A percentile compares a stretch with the other conserved stretches of the same genome.
Evolutionary conservation across 768 basidiomycete species (phyloP).

Genomic region (Rhodocollybia butyracea): DNA sequence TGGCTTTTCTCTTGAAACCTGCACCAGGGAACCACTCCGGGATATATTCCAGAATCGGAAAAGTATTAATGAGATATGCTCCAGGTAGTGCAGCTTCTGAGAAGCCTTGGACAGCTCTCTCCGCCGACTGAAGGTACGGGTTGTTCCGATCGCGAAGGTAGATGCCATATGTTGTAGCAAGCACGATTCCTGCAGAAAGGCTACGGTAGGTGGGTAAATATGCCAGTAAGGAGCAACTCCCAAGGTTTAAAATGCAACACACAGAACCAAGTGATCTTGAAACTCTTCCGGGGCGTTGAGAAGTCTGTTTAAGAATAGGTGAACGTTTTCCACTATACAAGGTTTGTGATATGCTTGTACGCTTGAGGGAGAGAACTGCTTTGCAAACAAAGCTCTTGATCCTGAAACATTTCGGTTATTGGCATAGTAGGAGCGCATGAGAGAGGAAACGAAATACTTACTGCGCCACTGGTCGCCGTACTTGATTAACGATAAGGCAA

Average conservation of each 20-base stretch:
- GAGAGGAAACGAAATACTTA: not conserved
- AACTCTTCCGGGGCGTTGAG: too few species aligned
- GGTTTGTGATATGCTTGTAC: too few species aligned
- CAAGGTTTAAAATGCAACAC: too few species aligned
- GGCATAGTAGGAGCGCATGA: too few species aligned
- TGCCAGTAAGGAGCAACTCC: too few species aligned
- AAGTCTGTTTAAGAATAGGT: too few species aligned
- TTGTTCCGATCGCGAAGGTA: slow-evolving; percentile 17
- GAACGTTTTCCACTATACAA: too few species aligned
- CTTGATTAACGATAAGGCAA: not conserved
- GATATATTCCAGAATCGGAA: slow-evolving; percentile 31
- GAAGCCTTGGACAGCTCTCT: slow-evolving; percentile 15
- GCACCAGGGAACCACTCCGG: slow-evolving; percentile 49
- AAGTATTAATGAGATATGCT: slow-evolving; percentile 15
- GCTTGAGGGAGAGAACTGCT: too few species aligned
- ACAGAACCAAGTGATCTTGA: too few species aligned
- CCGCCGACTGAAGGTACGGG: slow-evolving; percentile 19
- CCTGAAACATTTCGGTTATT: too few species aligned
- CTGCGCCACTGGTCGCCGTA: not conserved
- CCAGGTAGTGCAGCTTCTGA: slow-evolving; percentile 15
- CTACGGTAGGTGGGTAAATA: too few species aligned
- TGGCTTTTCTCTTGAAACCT: slow-evolving; percentile 37
- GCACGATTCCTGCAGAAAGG: slow-evolving; percentile 11
- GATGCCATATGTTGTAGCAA: slow-evolving; percentile 21
- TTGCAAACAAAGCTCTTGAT: too few species aligned